phyloP scores from a whole-genome alignment of 2,329 filamentous ascomycete species.

The Pyrenochaeta sp. region DNA sequence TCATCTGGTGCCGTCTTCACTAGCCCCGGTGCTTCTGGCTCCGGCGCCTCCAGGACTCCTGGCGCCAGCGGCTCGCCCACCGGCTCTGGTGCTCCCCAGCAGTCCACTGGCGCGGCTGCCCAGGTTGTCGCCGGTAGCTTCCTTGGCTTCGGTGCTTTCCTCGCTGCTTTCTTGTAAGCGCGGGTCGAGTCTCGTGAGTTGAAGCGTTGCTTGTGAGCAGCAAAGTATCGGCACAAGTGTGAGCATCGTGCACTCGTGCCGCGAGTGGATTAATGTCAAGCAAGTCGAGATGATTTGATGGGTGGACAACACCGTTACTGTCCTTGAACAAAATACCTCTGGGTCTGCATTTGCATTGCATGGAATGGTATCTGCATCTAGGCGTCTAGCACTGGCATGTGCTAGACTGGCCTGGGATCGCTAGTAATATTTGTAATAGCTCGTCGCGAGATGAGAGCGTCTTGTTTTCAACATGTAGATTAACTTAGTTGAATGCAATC shows the following conservation, averaged over 20 bases:
- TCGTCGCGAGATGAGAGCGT: background rate
- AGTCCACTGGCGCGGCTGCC: constrained; percentile 33
- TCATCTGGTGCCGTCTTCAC: constrained; percentile 14
- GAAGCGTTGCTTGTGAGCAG: constrained; percentile 10
- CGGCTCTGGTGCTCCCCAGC: constrained; percentile 16
- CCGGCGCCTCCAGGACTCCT: constrained; percentile 12
- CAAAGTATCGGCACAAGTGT: constrained; percentile 15
- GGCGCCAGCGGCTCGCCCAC: constrained; percentile 20
- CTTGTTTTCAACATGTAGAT: constrained; percentile 19
- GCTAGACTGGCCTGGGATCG: constrained; percentile 21
- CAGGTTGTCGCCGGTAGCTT: constrained; percentile 39
- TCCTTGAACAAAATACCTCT: constrained; percentile 45
- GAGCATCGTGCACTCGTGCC: constrained; percentile 23
- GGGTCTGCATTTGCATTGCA: constrained; percentile 31
- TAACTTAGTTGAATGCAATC: constrained; percentile 13
- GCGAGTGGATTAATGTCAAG: constrained; percentile 6
- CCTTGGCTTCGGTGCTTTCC: constrained; percentile 44
- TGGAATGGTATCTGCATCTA: constrained; percentile 6
- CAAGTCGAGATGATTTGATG: too few species aligned
- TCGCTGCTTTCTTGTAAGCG: constrained; percentile 48
- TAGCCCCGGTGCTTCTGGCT: constrained; percentile 14
- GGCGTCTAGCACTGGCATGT: constrained; percentile 31
- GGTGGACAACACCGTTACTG: constrained; percentile 25
- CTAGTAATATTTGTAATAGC: constrained; percentile 19
- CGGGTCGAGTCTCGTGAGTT: constrained; percentile 6